Percentiles rank a stretch among this genome's conserved stretches.
Evolutionary conservation across 2,329 filamentous ascomycete genomes (phyloP).

Genomic region (Aureobasidium pullulans): DNA sequence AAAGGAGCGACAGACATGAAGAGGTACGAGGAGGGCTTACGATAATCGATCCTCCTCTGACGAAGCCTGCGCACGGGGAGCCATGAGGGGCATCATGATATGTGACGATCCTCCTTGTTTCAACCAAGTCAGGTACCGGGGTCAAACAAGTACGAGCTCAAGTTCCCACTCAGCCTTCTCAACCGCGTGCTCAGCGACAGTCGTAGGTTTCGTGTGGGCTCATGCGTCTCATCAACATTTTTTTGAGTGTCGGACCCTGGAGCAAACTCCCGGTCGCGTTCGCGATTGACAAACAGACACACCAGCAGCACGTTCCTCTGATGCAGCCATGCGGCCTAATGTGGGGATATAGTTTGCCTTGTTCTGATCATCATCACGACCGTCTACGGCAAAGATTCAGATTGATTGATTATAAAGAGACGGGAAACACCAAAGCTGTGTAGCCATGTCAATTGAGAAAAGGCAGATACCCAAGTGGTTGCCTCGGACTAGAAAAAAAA

Average conservation of each 20-base stretch:
- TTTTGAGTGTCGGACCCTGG: background rate
- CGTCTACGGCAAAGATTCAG: background rate
- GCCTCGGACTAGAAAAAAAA: background rate
- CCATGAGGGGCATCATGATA: conserved; percentile 2
- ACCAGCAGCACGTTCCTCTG: background rate
- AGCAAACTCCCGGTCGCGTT: background rate
- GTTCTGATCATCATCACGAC: background rate
- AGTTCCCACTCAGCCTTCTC: background rate
- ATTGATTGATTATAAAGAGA: no score
- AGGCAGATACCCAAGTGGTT: background rate
- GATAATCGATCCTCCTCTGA: conserved; percentile 5
- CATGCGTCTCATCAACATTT: background rate
- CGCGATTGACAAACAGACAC: background rate
- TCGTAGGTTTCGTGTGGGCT: background rate
- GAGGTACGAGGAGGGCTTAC: background rate
- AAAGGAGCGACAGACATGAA: background rate
- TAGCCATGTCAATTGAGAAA: background rate
- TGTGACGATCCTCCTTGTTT: conserved; percentile 8
- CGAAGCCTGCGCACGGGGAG: background rate
- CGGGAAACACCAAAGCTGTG: no score
- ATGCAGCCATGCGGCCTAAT: background rate
- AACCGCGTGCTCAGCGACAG: background rate
- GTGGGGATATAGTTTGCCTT: background rate
- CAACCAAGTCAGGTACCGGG: background rate
- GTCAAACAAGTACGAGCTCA: background rate